These are phyloP conservation scores for Fusarium sp. DNA, from an alignment of 2,329 filamentous ascomycete genomes.

Conservation along the genomic window DNA sequence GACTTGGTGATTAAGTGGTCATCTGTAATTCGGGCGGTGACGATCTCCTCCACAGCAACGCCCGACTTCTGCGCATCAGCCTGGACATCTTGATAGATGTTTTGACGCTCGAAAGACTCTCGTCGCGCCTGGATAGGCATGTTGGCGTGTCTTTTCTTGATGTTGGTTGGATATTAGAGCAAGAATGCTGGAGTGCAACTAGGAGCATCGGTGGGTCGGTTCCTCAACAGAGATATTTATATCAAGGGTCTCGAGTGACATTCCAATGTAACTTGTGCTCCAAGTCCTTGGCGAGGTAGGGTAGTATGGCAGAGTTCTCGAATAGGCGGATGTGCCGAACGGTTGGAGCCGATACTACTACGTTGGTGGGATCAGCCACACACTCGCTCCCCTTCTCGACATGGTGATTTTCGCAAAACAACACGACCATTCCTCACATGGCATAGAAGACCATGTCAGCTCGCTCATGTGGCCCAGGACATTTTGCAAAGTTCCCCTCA, in stretches of 20 bases:
- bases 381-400: background rate
- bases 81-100: constrained; percentile 40
- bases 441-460: background rate
- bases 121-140: constrained; percentile 11
- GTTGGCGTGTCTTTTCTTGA: background rate
- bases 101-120: constrained; percentile 12
- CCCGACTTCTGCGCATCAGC: constrained; percentile 40
- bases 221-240: constrained; percentile 3
- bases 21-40: constrained; percentile 41
- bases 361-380: constrained; percentile 3
- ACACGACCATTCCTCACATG: background rate
- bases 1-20: constrained; percentile 44
- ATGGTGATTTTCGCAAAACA: background rate
- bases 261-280: constrained; percentile 1
- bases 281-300: background rate
- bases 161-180: background rate
- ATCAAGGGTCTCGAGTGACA: background rate
- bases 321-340: background rate
- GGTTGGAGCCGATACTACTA: background rate
- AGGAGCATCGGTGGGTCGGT: background rate
- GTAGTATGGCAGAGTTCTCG: background rate
- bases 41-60: constrained; percentile 41
- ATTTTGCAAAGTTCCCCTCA: constrained; percentile 2
- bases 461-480: constrained; percentile 13
- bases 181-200: background rate